These are phyloP conservation scores for Ogataea polymorpha DNA, from an alignment of 805 yeast species.

Conservation along the genomic window DNA sequence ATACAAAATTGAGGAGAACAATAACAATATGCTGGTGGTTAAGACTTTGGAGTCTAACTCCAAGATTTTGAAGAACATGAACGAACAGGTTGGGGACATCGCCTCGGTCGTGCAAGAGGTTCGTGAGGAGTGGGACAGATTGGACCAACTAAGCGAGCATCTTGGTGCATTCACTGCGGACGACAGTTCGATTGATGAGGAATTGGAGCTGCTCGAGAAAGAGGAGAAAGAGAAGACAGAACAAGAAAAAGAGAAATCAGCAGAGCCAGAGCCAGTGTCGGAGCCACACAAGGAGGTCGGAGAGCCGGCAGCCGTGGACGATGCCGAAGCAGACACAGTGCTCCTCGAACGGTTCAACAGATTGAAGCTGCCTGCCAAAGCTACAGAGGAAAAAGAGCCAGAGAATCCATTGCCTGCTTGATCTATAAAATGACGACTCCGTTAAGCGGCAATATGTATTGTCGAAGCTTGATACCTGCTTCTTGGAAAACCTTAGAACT, in stretches of 20 bases:
- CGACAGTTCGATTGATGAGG: conserved; percentile 26
- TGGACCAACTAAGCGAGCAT: conserved; percentile 17
- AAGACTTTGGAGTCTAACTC: conserved; percentile 27
- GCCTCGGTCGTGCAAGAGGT: conserved; percentile 23
- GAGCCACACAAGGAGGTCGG: conserved; percentile 11
- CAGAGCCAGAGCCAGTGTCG: conserved; percentile 2
- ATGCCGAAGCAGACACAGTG: conserved; percentile 1
- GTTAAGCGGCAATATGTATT: conserved; percentile 42
- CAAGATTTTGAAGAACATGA: conserved; percentile 23
- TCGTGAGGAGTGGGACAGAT: conserved; percentile 17
- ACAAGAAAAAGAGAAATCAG: background rate
- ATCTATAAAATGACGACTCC: conserved; percentile 23
- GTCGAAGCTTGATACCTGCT: conserved; percentile 73
- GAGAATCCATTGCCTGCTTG: conserved; percentile 3
- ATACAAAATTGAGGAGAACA: conserved; percentile 28
- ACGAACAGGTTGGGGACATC: conserved; percentile 20
- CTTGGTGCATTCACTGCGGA: conserved; percentile 10
- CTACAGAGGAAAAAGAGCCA: background rate
- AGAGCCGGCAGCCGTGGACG: conserved; percentile 2
- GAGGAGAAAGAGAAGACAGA: conserved; percentile 6
- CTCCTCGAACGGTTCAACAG: conserved; percentile 11
- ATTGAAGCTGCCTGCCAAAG: conserved; percentile 5
- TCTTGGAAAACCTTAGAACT: conserved; percentile 67
- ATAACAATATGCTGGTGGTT: conserved; percentile 21
- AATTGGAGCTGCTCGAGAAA: conserved; percentile 13